Conservation (phyloP, 768 basidiomycete genomes). For the Leccinellum rugosiceps region DNA sequence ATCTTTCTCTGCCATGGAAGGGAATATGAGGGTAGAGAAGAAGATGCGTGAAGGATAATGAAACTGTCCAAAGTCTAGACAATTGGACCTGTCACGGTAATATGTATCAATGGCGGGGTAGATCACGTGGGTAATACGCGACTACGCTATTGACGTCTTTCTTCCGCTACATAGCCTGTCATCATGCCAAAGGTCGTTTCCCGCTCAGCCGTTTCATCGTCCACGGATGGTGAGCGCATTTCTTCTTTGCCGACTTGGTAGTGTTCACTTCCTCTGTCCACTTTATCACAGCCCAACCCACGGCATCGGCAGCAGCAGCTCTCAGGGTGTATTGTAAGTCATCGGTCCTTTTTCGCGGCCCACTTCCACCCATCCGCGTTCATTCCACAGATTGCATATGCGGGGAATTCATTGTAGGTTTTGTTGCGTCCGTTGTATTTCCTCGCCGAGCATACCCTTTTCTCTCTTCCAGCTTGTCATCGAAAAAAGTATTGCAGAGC, state of each 20-base stretch:
- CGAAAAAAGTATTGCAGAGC: constrained; percentile 64
- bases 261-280: not conserved
- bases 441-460: not conserved
- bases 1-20: constrained; percentile 79
- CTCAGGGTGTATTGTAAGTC: constrained; percentile 79
- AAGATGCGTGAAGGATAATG: constrained; percentile 23
- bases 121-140: constrained; percentile 27
- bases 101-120: not conserved
- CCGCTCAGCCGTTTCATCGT: constrained; percentile 83
- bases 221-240: constrained; percentile 64
- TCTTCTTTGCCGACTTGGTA: not conserved
- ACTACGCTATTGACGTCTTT: not conserved
- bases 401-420: constrained; percentile 81
- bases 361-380: constrained; percentile 10
- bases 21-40: constrained; percentile 20
- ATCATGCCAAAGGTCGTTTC: constrained; percentile 92
- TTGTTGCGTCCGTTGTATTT: not conserved
- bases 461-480: constrained; percentile 62
- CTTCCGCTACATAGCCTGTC: not conserved
- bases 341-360: constrained; percentile 5
- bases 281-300: constrained; percentile 59
- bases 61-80: constrained; percentile 12
- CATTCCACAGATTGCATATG: constrained; percentile 70
- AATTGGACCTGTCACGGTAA: constrained; percentile 19
- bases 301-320: constrained; percentile 72